Evolutionary conservation across 257 asterid species (phyloP), one percentile per base, ranked within the genome.

Genomic region (Solanum clarkiae): DNA sequence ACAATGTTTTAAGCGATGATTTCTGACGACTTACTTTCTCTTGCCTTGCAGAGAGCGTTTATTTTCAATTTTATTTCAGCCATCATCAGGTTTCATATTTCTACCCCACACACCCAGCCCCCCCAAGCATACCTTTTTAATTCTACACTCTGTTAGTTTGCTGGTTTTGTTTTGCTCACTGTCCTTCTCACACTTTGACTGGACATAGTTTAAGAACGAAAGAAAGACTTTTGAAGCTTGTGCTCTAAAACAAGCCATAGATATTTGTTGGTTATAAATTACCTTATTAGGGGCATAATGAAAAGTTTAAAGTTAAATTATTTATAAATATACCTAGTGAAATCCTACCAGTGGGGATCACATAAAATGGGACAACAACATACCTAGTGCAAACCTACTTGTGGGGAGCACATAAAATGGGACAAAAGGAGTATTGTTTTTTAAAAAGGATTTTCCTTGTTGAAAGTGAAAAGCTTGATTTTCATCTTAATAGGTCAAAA

Each of bases 21-120:
- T 13, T 84, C 85, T 90, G 74, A 85, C 79, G 5, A 53, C 54
- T 15, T 60, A 24, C 81, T 72, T 65, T 86, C 53, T 89, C 57
- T 80, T 87, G 75, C 55, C 85, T 89, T 92, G 95, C 98, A 96
- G 99, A 92, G 92, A 77, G 92, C 97, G 16, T 92, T 88, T 86
- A 71, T 90, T 62, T 81, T 86, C 86, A 93, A 90, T 56, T 82
- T 88, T 49, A n/a, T 93, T 72, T 70, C 93, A 71, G 89, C 91
- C 66, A 69, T 92, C 44, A 84, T 93, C 93, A 95, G 99, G 99
- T 94, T 22, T 51, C 1, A 18, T 71, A 80, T 55, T 86, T 84
- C 62, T 59, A 49, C 42, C 42, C 42, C 42, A 4, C 42, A 4
- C 42, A 4, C 42, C 7, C 42, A 4, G 6, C 6, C 42, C 42